Percentiles rank a stretch among this genome's conserved stretches.
phyloP scores from a whole-genome alignment of 257 asterid species.

The Cordia subcordata region DNA sequence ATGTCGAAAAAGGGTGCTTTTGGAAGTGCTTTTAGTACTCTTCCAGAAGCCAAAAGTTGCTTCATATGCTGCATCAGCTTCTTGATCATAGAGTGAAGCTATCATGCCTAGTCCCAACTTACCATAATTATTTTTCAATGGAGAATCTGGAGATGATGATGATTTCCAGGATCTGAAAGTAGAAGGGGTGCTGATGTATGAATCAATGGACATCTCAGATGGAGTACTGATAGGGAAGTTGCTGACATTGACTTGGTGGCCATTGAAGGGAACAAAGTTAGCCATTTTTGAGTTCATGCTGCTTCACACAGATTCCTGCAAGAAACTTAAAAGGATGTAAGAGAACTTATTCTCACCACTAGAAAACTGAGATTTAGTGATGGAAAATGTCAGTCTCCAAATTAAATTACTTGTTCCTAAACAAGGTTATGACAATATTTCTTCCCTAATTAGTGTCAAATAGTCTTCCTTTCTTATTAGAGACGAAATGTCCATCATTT shows the following conservation, averaged over 20 bases:
- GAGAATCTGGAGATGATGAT: neutral
- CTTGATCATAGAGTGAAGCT: neutral
- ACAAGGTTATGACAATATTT: too few relatives aligned
- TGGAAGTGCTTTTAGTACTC: neutral
- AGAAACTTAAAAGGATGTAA: neutral
- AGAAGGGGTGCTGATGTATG: too few relatives aligned
- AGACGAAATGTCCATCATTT: too few relatives aligned
- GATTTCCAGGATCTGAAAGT: neutral
- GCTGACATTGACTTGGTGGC: neutral
- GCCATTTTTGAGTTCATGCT: neutral
- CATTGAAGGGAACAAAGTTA: too few relatives aligned
- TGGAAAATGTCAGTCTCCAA: neutral
- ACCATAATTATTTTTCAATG: neutral
- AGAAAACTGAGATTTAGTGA: neutral
- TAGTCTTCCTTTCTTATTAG: too few relatives aligned
- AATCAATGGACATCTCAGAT: too few relatives aligned
- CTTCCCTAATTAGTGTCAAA: too few relatives aligned
- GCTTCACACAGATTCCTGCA: neutral
- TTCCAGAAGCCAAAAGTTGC: too few relatives aligned
- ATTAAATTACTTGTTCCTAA: too few relatives aligned
- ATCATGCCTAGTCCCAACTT: constrained; percentile 9
- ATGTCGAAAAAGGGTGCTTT: neutral
- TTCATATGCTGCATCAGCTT: neutral
- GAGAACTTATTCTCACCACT: neutral
- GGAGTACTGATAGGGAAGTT: neutral